Conservation (phyloP, 1,139 yeast species). For the Kodamaea derodonti region DNA sequence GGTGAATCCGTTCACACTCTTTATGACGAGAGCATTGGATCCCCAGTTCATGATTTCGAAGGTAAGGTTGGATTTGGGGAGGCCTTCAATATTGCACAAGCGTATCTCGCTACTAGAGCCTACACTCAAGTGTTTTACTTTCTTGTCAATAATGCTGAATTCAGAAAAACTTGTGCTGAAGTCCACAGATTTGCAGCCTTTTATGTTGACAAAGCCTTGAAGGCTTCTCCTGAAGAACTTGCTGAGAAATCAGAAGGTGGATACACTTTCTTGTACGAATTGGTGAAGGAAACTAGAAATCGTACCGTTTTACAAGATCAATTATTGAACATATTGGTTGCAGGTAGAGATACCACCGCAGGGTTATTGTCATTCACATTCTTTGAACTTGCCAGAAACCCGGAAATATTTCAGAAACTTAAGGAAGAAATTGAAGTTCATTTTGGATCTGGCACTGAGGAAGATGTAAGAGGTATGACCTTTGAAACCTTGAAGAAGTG, state of each 20-base stretch:
- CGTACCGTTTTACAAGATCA: slow-evolving; percentile 47
- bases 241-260: slow-evolving; percentile 36
- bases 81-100: slow-evolving; percentile 40
- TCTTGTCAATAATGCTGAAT: slow-evolving; percentile 27
- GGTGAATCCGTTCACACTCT: slow-evolving; percentile 49
- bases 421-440: slow-evolving; percentile 30
- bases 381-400: slow-evolving; percentile 43
- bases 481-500: slow-evolving; percentile 21
- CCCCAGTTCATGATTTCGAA: slow-evolving; percentile 16
- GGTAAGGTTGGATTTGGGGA: slow-evolving; percentile 36
- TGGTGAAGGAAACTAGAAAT: slow-evolving; percentile 47
- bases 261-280: slow-evolving; percentile 47
- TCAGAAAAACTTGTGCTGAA: slow-evolving; percentile 21
- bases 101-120: slow-evolving; percentile 30
- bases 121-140: slow-evolving; percentile 32
- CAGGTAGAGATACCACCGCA: slow-evolving; percentile 58
- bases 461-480: slow-evolving; percentile 12
- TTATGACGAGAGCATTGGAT: slow-evolving; percentile 21
- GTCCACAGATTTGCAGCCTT: slow-evolving; percentile 31
- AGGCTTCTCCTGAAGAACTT: slow-evolving; percentile 27
- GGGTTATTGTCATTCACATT: slow-evolving; percentile 45
- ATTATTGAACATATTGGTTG: slow-evolving; percentile 46
- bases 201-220: slow-evolving; percentile 18
- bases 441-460: slow-evolving; percentile 25
- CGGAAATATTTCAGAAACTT: slow-evolving; percentile 33